Conservation (phyloP, 140 eudicot species). For the Eryngium alpinum region DNA sequence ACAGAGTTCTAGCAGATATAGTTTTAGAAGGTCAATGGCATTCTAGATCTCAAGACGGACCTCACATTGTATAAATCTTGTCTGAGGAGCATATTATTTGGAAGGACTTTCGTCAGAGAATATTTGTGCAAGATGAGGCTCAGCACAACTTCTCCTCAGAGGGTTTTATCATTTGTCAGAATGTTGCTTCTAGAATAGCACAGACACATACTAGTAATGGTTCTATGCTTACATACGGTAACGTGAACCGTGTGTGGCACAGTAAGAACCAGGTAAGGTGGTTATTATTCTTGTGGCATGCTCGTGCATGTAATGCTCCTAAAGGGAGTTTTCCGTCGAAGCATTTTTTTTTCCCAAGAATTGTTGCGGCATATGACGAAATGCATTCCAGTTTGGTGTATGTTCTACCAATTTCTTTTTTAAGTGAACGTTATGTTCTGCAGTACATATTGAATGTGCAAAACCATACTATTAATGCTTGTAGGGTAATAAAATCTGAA, state of each 20-base stretch:
- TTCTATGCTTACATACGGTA: conserved; percentile 24
- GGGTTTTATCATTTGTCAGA: conserved; percentile 40
- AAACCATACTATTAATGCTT: conserved; percentile 26
- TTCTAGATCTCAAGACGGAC: conserved; percentile 48
- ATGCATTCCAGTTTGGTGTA: conserved; percentile 54
- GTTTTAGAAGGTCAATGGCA: conserved; percentile 36
- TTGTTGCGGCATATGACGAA: conserved; percentile 49
- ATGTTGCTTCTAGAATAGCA: conserved; percentile 28
- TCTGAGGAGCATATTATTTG: conserved; percentile 41
- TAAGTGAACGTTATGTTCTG: conserved; percentile 29
- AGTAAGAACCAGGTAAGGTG: conserved; percentile 58
- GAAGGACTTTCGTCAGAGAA: conserved; percentile 54
- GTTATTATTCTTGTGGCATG: conserved; percentile 79
- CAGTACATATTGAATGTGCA: conserved; percentile 31
- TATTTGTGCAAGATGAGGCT: conserved; percentile 55
- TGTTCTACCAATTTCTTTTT: conserved; percentile 28
- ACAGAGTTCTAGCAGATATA: conserved; percentile 42
- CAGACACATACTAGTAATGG: conserved; percentile 35
- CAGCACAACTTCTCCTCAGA: conserved; percentile 59
- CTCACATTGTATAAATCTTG: conserved; percentile 29
- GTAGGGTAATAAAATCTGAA: conserved; percentile 54
- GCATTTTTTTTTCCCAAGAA: conserved; percentile 54
- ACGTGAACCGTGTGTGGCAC: conserved; percentile 40
- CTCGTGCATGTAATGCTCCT: conserved; percentile 63
- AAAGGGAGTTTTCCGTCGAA: conserved; percentile 62